A percentile compares a stretch with the other conserved stretches of the same genome.
These are phyloP conservation scores for Aspergillus hiratsukae DNA, from an alignment of 2,329 filamentous ascomycete genomes.

Conservation along the genomic window DNA sequence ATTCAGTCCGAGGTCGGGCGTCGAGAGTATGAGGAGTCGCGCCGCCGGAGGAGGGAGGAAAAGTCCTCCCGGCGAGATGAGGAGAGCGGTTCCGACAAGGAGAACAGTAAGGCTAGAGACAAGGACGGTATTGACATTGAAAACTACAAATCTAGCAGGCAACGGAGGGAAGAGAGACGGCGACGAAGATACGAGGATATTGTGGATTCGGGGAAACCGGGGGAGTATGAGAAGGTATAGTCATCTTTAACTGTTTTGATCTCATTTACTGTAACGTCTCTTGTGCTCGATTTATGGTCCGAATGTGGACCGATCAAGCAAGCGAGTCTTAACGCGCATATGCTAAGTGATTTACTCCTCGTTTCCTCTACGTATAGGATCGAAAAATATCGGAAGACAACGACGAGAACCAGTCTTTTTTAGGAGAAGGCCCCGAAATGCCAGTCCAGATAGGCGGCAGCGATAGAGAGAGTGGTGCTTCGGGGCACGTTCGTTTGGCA, in stretches of 20 bases:
- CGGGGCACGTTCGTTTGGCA: constrained; percentile 31
- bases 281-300: constrained; percentile 28
- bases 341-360: constrained; percentile 28
- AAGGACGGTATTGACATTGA: constrained; percentile 35
- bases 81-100: constrained; percentile 36
- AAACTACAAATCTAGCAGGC: constrained; percentile 29
- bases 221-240: constrained; percentile 38
- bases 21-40: constrained; percentile 31
- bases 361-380: constrained; percentile 32
- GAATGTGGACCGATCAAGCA: constrained; percentile 15
- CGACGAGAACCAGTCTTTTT: constrained; percentile 53
- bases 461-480: constrained; percentile 41
- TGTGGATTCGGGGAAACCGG: constrained; percentile 27
- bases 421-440: constrained; percentile 60
- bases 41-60: constrained; percentile 42
- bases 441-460: constrained; percentile 39
- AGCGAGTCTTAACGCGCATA: constrained; percentile 22
- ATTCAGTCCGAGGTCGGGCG: constrained; percentile 33
- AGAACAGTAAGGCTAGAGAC: constrained; percentile 33
- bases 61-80: constrained; percentile 35
- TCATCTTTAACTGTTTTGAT: constrained; percentile 23
- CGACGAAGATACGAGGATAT: constrained; percentile 36
- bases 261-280: constrained; percentile 16
- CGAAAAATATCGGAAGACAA: constrained; percentile 31
- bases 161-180: constrained; percentile 33